Evolutionary conservation across 306 rosid species (phyloP), one percentile per base, ranked within the genome.

Genomic region (Cicer arietinum): DNA sequence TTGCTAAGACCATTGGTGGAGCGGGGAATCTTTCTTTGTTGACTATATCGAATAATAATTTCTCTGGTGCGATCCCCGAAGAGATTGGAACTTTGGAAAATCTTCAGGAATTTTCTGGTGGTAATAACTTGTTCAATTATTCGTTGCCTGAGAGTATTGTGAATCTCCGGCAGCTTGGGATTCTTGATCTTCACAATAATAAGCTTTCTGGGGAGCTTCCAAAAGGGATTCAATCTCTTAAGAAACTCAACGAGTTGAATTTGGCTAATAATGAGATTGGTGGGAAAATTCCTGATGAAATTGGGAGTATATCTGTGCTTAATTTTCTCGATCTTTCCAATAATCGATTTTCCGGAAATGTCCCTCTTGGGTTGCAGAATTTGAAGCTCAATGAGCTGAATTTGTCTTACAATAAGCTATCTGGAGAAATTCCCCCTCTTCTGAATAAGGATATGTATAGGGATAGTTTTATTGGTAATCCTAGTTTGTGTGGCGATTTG

Each of bases 241-340:
- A 70, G 83, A 89, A 84, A 67, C 91, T 94, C 48, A 94, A 87
- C 75, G 94, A 91, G 80, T 85, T 94, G 81, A 90, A 91, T 74
- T 79, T 94, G 63, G 94, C 94, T 0, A 72, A 80, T 61, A 94
- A 94, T 74, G 50, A 64, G 60, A 75, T 94, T n/a, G 74, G 87
- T 22, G 98, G 98, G 22, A 39, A 39, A 10, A 89, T 94, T 70
- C 97, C 98, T 10, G 77, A 71, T 3, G 91, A 51, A n/a, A 81
- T 94, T 74, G 92, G 86, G 52, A 85, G 79, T 61, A 46, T 94
- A 79, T 62, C 88, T 0, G 90, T 70, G 56, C 89, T 94, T 40
- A 94, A 88, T 66, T 94, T 84, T 76, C 98, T 94, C 12, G 98
- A 94, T 81, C 90, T 94, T 71, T 94, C 98, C 0, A 57, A 69